Evolutionary conservation across 306 rosid species (phyloP).

Genomic region (Quercus dentata): DNA sequence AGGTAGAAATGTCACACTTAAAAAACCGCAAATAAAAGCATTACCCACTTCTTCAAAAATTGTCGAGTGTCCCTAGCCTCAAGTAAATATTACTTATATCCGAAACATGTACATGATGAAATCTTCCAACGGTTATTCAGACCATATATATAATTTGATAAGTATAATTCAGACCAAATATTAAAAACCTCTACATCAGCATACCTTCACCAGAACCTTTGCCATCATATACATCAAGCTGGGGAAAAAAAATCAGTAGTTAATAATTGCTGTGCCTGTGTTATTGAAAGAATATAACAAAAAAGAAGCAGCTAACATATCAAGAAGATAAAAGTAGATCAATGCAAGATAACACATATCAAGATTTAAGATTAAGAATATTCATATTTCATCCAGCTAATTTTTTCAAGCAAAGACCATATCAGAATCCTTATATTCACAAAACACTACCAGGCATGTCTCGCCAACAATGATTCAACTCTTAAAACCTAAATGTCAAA

Average conservation of each 20-base stretch:
- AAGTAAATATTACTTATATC: not conserved
- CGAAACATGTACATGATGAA: not conserved
- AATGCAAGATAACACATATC: not conserved
- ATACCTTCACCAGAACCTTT: conserved; percentile 79
- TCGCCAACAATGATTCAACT: not conserved
- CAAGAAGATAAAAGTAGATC: not conserved
- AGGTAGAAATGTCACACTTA: not conserved
- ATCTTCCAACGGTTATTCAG: not conserved
- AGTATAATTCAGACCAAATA: not conserved
- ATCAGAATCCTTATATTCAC: not conserved
- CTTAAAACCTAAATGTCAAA: not conserved
- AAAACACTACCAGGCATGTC: not conserved
- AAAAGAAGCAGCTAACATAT: not conserved
- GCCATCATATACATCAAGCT: conserved; percentile 88
- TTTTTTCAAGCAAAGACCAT: not conserved
- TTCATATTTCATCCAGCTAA: not conserved
- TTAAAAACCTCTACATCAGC: conserved; percentile 16
- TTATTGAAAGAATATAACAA: not conserved
- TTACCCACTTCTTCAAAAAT: not conserved
- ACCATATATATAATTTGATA: not conserved
- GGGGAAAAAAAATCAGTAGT: conserved; percentile 18
- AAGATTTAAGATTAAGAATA: not conserved
- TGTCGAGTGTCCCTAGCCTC: not conserved
- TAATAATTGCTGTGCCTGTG: conserved; percentile 11
- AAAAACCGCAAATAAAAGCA: not conserved